Evolutionary conservation across 2,329 filamentous ascomycete genomes (phyloP).

Genomic region (Zopfia rhizophila): DNA sequence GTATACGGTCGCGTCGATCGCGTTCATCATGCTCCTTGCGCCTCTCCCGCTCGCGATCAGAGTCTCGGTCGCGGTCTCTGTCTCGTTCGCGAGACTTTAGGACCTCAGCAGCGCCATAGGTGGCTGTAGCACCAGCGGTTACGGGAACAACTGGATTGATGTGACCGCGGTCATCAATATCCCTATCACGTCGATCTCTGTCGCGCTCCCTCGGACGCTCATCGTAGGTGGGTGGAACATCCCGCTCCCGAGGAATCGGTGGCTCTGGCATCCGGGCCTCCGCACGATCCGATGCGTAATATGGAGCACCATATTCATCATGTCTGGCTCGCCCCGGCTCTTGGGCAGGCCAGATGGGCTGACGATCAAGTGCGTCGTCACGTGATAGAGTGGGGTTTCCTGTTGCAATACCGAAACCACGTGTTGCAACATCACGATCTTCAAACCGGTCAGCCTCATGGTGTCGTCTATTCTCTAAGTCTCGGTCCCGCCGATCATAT

Average conservation of each 20-base stretch:
- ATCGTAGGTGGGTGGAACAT: constrained; percentile 35
- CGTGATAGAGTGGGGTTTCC: constrained; percentile 28
- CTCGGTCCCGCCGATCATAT: constrained; percentile 56
- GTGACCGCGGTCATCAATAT: constrained; percentile 18
- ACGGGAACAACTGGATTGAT: constrained; percentile 24
- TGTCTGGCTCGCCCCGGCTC: constrained; percentile 29
- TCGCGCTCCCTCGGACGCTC: constrained; percentile 45
- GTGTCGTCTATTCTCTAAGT: constrained; percentile 52
- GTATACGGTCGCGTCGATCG: constrained; percentile 1
- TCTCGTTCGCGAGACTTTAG: constrained; percentile 46
- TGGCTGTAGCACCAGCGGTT: constrained; percentile 37
- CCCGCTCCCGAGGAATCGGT: constrained; percentile 36
- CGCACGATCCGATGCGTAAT: constrained; percentile 36
- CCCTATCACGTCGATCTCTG: constrained; percentile 27
- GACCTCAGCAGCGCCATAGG: constrained; percentile 39
- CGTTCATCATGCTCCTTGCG: constrained; percentile 43
- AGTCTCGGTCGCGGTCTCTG: constrained; percentile 43
- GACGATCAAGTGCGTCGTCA: constrained; percentile 54
- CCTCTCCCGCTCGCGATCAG: constrained; percentile 36
- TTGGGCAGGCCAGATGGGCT: constrained; percentile 36
- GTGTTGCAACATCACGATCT: constrained; percentile 56
- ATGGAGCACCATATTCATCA: constrained; percentile 35
- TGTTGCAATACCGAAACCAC: constrained; percentile 60
- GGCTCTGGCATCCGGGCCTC: constrained; percentile 44
- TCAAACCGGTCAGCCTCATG: constrained; percentile 42